Conservation (phyloP, 805 yeast species). For the Starmerella stellata region DNA sequence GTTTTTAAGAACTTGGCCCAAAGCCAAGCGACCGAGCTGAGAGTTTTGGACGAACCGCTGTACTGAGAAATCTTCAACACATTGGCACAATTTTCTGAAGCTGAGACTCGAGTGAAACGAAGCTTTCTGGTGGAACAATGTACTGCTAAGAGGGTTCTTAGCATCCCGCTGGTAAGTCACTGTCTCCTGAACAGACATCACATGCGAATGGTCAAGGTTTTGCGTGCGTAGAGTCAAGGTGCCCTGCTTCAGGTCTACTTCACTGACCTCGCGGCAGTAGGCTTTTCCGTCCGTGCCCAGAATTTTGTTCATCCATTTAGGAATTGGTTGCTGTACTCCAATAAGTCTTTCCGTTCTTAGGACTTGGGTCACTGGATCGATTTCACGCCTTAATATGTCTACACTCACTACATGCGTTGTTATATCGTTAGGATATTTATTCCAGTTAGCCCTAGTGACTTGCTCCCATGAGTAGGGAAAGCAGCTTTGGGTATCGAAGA, state of each 20-base stretch:
- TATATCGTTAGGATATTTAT: conserved; percentile 84
- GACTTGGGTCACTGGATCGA: conserved; percentile 34
- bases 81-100: conserved; percentile 50
- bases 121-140: conserved; percentile 65
- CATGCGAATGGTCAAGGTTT: conserved; percentile 61
- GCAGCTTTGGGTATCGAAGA: conserved; percentile 49
- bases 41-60: conserved; percentile 84
- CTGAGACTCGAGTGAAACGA: conserved; percentile 73
- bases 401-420: conserved; percentile 88
- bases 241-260: conserved; percentile 48
- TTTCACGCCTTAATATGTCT: conserved; percentile 62
- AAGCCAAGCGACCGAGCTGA: conserved; percentile 59
- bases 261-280: conserved; percentile 76
- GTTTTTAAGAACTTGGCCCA: conserved; percentile 48
- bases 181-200: conserved; percentile 67
- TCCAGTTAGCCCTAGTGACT: conserved; percentile 93
- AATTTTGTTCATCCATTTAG: conserved; percentile 54
- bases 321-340: conserved; percentile 74
- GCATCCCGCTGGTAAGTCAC: conserved; percentile 66
- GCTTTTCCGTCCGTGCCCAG: conserved; percentile 60
- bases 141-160: conserved; percentile 30
- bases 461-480: conserved; percentile 84
- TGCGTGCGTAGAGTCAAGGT: conserved; percentile 67
- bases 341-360: conserved; percentile 72
- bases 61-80: conserved; percentile 82